These are phyloP conservation scores for Ceratobasidium sp. DNA, from an alignment of 1,284 basidiomycete species.

Conservation along the genomic window DNA sequence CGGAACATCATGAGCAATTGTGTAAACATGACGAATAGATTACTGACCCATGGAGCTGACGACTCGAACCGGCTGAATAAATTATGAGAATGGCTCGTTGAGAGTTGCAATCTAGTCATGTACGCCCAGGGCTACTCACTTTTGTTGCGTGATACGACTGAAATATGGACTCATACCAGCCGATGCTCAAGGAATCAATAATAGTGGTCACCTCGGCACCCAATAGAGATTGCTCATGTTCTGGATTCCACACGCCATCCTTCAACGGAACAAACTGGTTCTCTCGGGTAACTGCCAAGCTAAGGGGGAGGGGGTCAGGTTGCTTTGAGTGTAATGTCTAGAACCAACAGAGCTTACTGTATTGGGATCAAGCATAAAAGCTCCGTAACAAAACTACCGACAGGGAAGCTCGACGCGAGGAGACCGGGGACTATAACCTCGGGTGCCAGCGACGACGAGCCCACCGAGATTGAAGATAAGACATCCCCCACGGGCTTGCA, in stretches of 20 bases:
- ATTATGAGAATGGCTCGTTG: too few relatives aligned
- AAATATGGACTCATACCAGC: constrained; percentile 71
- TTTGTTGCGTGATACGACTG: constrained; percentile 66
- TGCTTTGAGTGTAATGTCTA: constrained; percentile 55
- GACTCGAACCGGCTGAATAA: constrained; percentile 60
- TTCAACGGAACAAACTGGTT: constrained; percentile 68
- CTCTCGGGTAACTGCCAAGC: constrained; percentile 62
- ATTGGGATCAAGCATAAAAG: constrained; percentile 44
- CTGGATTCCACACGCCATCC: constrained; percentile 62
- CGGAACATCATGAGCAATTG: constrained; percentile 45
- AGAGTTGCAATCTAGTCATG: too few relatives aligned
- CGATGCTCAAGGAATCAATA: constrained; percentile 62
- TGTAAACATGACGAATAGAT: too few relatives aligned
- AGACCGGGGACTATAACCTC: not conserved
- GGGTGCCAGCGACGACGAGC: constrained; percentile 42
- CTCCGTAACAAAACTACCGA: constrained; percentile 40
- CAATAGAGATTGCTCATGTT: constrained; percentile 61
- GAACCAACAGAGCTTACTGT: constrained; percentile 17
- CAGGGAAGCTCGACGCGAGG: not conserved
- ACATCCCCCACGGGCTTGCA: constrained; percentile 26
- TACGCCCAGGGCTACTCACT: constrained; percentile 50
- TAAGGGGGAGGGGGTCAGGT: not conserved
- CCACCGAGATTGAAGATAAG: constrained; percentile 49
- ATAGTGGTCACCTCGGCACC: constrained; percentile 67
- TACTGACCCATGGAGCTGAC: constrained; percentile 67